Base-by-base conservation (phyloP, 2,329 filamentous ascomycete species). In the Aspergillus luchuensis region DNA sequence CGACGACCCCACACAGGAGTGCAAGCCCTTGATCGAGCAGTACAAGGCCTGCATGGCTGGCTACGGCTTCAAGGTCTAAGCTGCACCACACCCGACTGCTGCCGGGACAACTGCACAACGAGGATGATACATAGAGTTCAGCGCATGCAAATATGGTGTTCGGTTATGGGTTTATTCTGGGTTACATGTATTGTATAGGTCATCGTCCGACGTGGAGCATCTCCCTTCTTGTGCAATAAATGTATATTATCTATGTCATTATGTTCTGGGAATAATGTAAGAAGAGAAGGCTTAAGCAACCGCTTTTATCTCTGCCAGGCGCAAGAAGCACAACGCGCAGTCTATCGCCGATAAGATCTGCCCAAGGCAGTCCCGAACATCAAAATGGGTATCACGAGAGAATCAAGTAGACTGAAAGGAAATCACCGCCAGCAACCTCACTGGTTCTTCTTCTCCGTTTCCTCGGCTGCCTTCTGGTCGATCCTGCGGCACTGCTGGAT, bases 21-120 rank as follows among this genome's bases (percentile, higher is more conserved):
- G 95, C 84, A 85, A 88, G 77, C 85, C 88, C 54, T 85, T 91
- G 64, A 90, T 99, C 65, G 87, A 91, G 28, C 88, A 91, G 74
- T 99, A 99, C 82, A 89, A 88, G 80, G 87, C 80, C 68, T 99
- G 95, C 78, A 98, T 99, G 95, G 87, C 88, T 60, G 90, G 92
- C 10, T 98, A 90, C 72, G 95, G 95, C 15, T 99, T 96, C 82
- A 89, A 91, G 76, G 73, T 81, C 61, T 81, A 73, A 56, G 21
- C 23, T 17, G 8, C 10, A 8, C 13, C 17, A 13, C 15, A 36
- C 11, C 33, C 33, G 33, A 13, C 11, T 36, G 5, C 19, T 45
- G 11, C 41, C 10, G 41, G 11, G 41, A 45, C 8, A 5, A 7
- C 7, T 11, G 21, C 43, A 23, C 11, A 21, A 47, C 6, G 21